Conservation (phyloP, 2,329 filamentous ascomycete species). For the Lizonia empirigonia region DNA sequence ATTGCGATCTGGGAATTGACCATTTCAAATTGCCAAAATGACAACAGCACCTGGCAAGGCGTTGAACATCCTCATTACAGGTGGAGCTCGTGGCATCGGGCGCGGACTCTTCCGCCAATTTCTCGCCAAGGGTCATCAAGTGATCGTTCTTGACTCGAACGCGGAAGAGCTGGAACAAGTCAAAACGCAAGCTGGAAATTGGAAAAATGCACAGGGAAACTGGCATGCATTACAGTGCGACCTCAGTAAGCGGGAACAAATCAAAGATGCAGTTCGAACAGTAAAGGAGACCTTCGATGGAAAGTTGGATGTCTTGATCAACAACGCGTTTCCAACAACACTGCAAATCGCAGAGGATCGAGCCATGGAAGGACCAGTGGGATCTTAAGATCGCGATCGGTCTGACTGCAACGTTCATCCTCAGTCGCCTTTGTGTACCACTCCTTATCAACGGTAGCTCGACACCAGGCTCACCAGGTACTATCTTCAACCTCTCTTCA, state of each 20-base stretch:
- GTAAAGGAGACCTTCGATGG: conserved; percentile 47
- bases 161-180: conserved; percentile 49
- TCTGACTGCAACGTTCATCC: conserved; percentile 42
- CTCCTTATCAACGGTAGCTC: conserved; percentile 30
- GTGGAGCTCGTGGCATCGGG: conserved; percentile 55
- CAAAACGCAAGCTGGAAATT: conserved; percentile 34
- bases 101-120: conserved; percentile 53
- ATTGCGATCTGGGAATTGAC: no score
- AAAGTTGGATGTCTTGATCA: conserved; percentile 42
- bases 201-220: conserved; percentile 22
- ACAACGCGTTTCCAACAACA: conserved; percentile 44
- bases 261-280: conserved; percentile 45
- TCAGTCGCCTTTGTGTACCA: conserved; percentile 40
- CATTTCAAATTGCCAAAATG: no score
- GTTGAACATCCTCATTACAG: conserved; percentile 48
- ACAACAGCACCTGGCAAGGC: neutral
- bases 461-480: conserved; percentile 32
- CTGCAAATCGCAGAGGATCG: conserved; percentile 32
- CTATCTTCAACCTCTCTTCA: conserved; percentile 56
- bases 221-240: conserved; percentile 44
- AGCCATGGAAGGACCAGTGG: conserved; percentile 45
- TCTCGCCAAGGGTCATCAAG: conserved; percentile 50
- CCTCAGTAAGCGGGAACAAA: conserved; percentile 47
- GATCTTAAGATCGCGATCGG: conserved; percentile 42
- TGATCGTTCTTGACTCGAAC: conserved; percentile 55